Evolutionary conservation across 257 asterid species (phyloP).

Genomic region (Plantago elongata): DNA sequence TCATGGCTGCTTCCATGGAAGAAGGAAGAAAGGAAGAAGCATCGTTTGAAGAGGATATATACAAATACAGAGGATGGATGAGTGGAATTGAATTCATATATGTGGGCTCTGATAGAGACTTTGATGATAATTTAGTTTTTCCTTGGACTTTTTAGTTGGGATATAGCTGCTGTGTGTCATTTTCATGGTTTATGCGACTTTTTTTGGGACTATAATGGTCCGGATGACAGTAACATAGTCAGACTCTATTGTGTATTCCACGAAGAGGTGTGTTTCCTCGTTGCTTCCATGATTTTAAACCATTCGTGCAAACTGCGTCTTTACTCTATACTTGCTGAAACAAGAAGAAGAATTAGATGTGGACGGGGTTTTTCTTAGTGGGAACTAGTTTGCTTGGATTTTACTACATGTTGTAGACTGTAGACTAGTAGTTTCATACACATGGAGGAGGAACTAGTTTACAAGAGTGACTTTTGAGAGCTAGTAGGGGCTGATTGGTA

Average conservation of each 20-base stretch:
- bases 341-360: no score
- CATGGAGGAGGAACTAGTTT: no score
- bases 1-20: conserved; percentile 31
- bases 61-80: neutral
- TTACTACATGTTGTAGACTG: no score
- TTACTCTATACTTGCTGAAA: no score
- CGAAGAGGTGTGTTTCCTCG: conserved; percentile 8
- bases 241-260: neutral
- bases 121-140: neutral
- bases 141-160: neutral
- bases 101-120: neutral
- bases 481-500: no score
- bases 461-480: no score
- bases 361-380: no score
- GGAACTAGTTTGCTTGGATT: no score
- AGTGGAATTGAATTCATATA: neutral
- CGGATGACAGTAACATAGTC: neutral
- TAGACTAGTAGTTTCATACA: no score
- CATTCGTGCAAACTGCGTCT: no score
- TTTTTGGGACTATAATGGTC: neutral
- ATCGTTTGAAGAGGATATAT: conserved; percentile 7
- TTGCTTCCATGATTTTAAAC: neutral
- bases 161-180: neutral
- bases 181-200: neutral
- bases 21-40: conserved; percentile 31